Evolutionary conservation across 306 rosid species (phyloP), one percentile per base, ranked within the genome.

Genomic region (Citrullus mucosospermus): DNA sequence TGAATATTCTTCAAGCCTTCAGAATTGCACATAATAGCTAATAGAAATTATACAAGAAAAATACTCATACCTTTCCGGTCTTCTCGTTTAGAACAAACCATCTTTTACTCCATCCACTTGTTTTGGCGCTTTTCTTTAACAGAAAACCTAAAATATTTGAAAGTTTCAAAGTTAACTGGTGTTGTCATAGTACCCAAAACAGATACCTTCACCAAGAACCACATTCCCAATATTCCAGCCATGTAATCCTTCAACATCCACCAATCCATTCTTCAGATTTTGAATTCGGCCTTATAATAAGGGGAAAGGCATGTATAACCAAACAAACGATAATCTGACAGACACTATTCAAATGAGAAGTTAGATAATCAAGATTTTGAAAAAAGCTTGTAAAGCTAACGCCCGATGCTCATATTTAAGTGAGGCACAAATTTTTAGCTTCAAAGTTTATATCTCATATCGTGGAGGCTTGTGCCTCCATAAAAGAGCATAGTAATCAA

Each of bases 81-180:
- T 95, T 95, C 82, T 88, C 97, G 81, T 95, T 95, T 65, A 95
- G 84, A 78, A 92, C 99, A 88, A 95, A 95, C 99, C 99, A 95
- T 81, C 97, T 89, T 83, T 83, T 85, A 88, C 91, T 92, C 98
- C 98, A 94, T 30, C 94, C 98, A 84, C 83, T 91, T 79, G 92
- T 89, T 87, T 94, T 94, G 61, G 87, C 89, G 83, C 98, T 94
- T 85, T 92, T 94, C 90, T 94, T 94, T 63, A 85, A 84, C 67
- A 94, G 79, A 86, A 86, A 95, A 58, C 99, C 99, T 95, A 86
- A 25, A 53, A 15, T 30, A 74, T 50, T 74, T 51, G 61, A 53
- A 72, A 72, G 22, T 53, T 74, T 11, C 16, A 53, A 32, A 53
- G 62, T 74, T 74, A 74, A 53, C 62, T 14, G 9, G 78, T 18